Evolutionary conservation across 2,329 filamentous ascomycete genomes (phyloP).

Genomic region (Pestalotiopsis sp.): DNA sequence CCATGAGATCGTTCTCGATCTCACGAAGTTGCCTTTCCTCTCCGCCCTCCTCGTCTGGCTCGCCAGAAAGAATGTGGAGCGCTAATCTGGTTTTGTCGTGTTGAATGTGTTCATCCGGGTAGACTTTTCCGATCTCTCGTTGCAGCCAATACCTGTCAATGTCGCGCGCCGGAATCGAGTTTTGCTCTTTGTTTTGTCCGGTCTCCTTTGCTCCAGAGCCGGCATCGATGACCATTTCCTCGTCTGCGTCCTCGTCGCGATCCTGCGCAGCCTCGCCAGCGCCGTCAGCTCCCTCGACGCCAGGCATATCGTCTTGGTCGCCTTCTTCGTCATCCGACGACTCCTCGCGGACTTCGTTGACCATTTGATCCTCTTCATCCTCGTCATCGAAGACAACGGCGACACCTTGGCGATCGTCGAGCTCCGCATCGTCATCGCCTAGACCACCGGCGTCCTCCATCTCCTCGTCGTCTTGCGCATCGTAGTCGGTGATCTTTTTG

Average conservation of each 20-base stretch:
- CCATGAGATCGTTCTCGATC: conserved; percentile 98
- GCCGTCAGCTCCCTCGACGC: conserved; percentile 52
- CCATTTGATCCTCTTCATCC: conserved; percentile 76
- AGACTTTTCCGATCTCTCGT: conserved; percentile 84
- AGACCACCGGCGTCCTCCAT: conserved; percentile 70
- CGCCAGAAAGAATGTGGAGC: conserved; percentile 78
- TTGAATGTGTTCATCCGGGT: conserved; percentile 88
- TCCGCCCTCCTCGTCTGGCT: conserved; percentile 68
- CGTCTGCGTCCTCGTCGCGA: conserved; percentile 57
- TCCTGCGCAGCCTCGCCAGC: conserved; percentile 51
- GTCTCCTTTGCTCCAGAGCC: conserved; percentile 42
- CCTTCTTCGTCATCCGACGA: conserved; percentile 78
- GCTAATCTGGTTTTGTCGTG: conserved; percentile 90
- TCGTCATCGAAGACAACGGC: conserved; percentile 96
- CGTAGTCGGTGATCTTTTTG: conserved; percentile 99
- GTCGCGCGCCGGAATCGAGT: conserved; percentile 76
- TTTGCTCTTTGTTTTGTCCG: conserved; percentile 54
- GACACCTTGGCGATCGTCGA: conserved; percentile 94
- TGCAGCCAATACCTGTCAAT: conserved; percentile 99
- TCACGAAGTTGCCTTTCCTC: conserved; percentile 86
- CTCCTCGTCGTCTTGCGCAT: conserved; percentile 92
- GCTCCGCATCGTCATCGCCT: conserved; percentile 70
- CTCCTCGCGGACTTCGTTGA: conserved; percentile 87
- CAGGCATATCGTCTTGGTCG: conserved; percentile 57
- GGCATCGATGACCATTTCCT: conserved; percentile 84